Percentiles rank a stretch among this genome's conserved stretches.
Evolutionary conservation across 495 filamentous ascomycete species (phyloP).

Genomic region (Sabuloglossum arenarium): DNA sequence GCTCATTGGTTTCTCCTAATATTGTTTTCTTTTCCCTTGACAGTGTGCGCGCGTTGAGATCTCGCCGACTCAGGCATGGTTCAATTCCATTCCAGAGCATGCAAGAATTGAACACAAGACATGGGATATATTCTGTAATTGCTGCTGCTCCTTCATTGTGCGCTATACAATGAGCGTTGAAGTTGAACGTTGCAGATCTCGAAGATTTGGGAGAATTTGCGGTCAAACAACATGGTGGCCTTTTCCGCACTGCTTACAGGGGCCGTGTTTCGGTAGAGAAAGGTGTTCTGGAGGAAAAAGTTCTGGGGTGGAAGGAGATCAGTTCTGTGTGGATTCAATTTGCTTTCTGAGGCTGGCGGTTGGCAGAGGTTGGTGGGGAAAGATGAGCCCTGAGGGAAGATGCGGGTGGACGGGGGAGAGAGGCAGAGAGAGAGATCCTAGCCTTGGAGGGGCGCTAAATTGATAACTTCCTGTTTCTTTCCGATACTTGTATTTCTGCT

Average conservation of each 20-base stretch:
- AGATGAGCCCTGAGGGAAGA: not conserved
- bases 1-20: not conserved
- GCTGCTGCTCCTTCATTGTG: not conserved
- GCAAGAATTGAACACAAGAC: not conserved
- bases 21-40: not conserved
- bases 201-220: not conserved
- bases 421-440: not conserved
- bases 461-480: not conserved
- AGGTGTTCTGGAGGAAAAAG: no score
- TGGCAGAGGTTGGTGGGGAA: no score
- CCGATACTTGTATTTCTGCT: not conserved
- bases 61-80: not conserved
- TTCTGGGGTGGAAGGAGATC: not conserved
- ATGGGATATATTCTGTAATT: not conserved
- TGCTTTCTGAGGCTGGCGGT: not conserved
- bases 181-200: not conserved
- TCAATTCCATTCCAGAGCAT: not conserved
- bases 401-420: not conserved
- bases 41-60: not conserved
- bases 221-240: not conserved
- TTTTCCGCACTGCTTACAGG: not conserved
- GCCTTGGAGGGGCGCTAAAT: no score
- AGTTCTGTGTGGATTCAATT: not conserved
- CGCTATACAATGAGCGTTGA: not conserved
- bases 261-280: not conserved